Base-by-base conservation (phyloP, 2,329 filamentous ascomycete species). In the Diaporthe nobilis region DNA sequence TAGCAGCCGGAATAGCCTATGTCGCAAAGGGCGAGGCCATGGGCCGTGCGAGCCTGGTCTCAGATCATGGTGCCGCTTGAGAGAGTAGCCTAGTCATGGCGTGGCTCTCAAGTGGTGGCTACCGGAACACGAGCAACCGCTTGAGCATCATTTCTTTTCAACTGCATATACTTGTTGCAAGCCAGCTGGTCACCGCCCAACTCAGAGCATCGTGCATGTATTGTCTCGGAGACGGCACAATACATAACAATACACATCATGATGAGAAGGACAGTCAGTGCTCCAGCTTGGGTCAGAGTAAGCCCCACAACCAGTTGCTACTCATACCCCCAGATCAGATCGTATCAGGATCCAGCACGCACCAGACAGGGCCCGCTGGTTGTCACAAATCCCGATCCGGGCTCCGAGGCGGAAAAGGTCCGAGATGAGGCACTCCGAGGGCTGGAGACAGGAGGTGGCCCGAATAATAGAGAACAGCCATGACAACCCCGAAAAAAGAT, bases 381-480 rank as follows among this genome's bases (percentile, higher is more conserved):
- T 8, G 65, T 70, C 65, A 70, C n/a, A 34, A 70, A 70, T 28
- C 65, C 65, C 12, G 65, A 70, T 25, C 25, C 65, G 8, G 65
- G 65, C 25, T 70, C 65, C 5, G 47, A 53, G 31, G 65, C 65
- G 20, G 65, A 53, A 10, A 55, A 9, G 42, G 31, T 70, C 42
- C 65, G 65, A 20, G 47, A 70, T 28, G 65, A 55, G 12, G 65
- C 47, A 20, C 9, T 70, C 31, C 65, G 22, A 12, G 17, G 37
- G 53, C 53, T 57, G 28, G 28, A 57, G 28, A 34, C 28, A 57
- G 53, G 17, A 31, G 28, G 15, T 25, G 25, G 17, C 20, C 47
- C 28, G 20, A n/a, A 25, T 8, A 70, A 47, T 8, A 49, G 20
- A 42, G 12, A 20, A 9, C 53, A 28, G n/a, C 25, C 47, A 20